These are phyloP conservation scores for Boechera divaricarpa DNA, from an alignment of 345 rosid genomes.

Conservation along the genomic window DNA sequence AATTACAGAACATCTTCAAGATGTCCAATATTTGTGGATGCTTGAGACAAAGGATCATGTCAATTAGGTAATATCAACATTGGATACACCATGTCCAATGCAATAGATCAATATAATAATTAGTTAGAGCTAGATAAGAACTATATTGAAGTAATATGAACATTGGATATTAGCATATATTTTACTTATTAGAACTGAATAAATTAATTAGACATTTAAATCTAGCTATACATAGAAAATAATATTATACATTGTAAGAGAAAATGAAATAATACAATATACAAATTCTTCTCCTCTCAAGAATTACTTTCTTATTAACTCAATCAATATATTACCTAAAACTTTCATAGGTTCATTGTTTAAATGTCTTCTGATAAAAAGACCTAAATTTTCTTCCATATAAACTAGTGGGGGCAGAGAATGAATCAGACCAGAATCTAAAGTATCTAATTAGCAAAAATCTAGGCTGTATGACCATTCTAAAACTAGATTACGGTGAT, in stretches of 20 bases:
- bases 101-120: no score
- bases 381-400: neutral
- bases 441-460: constrained; percentile 9
- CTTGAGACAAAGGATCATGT: neutral
- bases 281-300: neutral
- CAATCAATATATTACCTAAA: neutral
- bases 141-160: neutral
- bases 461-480: constrained; percentile 17
- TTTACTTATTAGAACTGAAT: neutral
- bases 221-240: neutral
- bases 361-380: constrained; percentile 4
- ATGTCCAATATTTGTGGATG: constrained; percentile 16
- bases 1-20: constrained; percentile 5
- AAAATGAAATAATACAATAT: neutral
- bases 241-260: neutral
- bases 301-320: neutral
- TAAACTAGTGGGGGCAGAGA: neutral
- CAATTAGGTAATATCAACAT: neutral
- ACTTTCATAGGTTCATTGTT: constrained; percentile 5
- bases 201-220: neutral
- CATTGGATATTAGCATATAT: neutral
- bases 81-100: neutral
- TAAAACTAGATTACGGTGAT: neutral
- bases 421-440: constrained; percentile 11
- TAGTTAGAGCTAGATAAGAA: no score